Conservation (phyloP, 768 basidiomycete species). For the Multifurca ochricompacta region DNA sequence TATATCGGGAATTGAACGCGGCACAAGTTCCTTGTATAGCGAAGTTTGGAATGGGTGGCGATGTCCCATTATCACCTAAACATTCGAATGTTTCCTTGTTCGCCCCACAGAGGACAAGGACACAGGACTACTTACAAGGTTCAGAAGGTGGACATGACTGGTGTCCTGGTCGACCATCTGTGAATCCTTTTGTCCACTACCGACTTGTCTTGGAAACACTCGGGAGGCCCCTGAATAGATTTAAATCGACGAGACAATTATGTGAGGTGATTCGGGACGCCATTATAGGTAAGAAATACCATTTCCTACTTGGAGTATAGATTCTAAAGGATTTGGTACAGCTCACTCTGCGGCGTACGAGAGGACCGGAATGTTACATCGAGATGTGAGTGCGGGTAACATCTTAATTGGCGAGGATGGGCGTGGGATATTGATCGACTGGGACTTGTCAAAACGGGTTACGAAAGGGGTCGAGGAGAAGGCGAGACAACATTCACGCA, state of each 20-base stretch:
- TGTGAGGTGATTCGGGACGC: slow-evolving; percentile 1
- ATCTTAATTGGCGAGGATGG: not conserved
- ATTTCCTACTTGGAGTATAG: too few relatives aligned
- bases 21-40: not conserved
- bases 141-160: not conserved
- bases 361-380: slow-evolving; percentile 3
- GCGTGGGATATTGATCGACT: not conserved
- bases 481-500: not conserved
- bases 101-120: not conserved
- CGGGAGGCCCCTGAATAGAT: not conserved
- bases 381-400: slow-evolving; percentile 1
- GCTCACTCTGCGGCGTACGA: not conserved
- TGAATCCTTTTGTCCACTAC: not conserved
- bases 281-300: not conserved
- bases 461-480: not conserved
- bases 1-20: not conserved
- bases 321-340: not conserved
- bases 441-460: slow-evolving; percentile 1
- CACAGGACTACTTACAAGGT: not conserved
- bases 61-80: not conserved
- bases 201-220: not conserved
- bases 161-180: not conserved
- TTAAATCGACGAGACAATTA: slow-evolving; percentile 1
- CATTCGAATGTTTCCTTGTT: not conserved
- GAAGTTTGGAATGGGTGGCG: not conserved